A percentile compares a stretch with the other conserved stretches of the same genome.
Conservation (phyloP, 2,329 filamentous ascomycete genomes). For the Plectosphaerella sp. region DNA sequence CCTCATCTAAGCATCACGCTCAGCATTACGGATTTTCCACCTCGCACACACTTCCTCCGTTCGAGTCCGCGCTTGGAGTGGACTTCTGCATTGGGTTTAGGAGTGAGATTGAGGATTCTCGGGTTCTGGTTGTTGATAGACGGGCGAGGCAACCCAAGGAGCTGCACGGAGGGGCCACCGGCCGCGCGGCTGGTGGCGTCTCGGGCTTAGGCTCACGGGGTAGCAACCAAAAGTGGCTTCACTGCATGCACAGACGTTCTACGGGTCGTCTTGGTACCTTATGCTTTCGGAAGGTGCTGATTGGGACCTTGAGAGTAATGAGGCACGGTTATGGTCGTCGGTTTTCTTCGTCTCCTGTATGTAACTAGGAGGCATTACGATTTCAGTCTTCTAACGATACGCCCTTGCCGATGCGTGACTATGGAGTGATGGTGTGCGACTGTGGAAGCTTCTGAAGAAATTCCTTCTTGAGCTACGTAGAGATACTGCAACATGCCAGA, state of each 20-base stretch:
- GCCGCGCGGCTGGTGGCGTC: slow-evolving; percentile 8
- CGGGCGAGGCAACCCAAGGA: slow-evolving; percentile 13
- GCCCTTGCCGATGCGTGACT: not conserved
- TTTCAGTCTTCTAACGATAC: slow-evolving; percentile 8
- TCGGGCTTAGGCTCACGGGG: slow-evolving; percentile 8
- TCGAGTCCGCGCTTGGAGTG: slow-evolving; percentile 7
- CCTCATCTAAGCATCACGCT: slow-evolving; percentile 54
- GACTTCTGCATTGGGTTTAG: slow-evolving; percentile 8
- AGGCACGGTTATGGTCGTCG: slow-evolving; percentile 14
- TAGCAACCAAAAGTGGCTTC: slow-evolving; percentile 14
- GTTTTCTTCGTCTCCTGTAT: slow-evolving; percentile 14
- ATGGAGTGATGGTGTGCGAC: not conserved
- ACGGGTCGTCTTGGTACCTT: slow-evolving; percentile 14
- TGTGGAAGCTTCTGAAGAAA: not conserved
- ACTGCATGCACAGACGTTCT: slow-evolving; percentile 12
- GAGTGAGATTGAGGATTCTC: slow-evolving; percentile 11
- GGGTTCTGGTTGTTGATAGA: slow-evolving; percentile 14
- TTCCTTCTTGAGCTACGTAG: not conserved
- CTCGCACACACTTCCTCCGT: slow-evolving; percentile 1
- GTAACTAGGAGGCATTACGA: slow-evolving; percentile 14
- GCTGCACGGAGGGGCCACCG: slow-evolving; percentile 9
- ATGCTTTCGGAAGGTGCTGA: slow-evolving; percentile 13
- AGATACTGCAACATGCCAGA: not conserved
- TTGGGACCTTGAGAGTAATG: slow-evolving; percentile 14
- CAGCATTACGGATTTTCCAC: slow-evolving; percentile 7